These are phyloP conservation scores for Sphenostylis stenocarpa DNA, from an alignment of 306 rosid genomes.

Conservation along the genomic window DNA sequence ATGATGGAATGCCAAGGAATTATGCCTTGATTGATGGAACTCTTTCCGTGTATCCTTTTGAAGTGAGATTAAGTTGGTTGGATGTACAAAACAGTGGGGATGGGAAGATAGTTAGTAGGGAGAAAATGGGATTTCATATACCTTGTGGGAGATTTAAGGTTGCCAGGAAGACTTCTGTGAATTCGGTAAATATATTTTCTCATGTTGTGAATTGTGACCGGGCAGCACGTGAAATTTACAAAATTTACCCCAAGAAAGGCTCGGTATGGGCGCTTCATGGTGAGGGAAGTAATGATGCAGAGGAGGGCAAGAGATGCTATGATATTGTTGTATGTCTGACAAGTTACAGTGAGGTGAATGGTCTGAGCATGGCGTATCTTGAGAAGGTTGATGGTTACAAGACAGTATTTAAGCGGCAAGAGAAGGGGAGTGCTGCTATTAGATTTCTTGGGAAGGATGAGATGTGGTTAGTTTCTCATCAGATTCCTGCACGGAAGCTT, in stretches of 20 bases:
- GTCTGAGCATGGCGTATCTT: conserved; percentile 84
- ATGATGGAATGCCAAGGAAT: conserved; percentile 85
- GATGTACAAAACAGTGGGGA: conserved; percentile 61
- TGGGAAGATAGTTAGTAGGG: conserved; percentile 45
- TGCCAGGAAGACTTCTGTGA: conserved; percentile 45
- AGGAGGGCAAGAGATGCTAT: conserved; percentile 46
- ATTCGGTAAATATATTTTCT: conserved; percentile 73
- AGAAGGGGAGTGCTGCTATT: conserved; percentile 69
- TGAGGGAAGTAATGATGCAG: conserved; percentile 41
- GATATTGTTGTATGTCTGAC: conserved; percentile 74
- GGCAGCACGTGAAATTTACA: conserved; percentile 62
- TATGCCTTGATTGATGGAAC: conserved; percentile 79
- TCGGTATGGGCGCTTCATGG: conserved; percentile 87
- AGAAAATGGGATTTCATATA: conserved; percentile 57
- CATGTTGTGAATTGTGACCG: conserved; percentile 74
- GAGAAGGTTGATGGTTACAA: conserved; percentile 87
- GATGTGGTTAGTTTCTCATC: conserved; percentile 68
- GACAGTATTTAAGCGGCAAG: conserved; percentile 79
- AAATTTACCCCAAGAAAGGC: conserved; percentile 86
- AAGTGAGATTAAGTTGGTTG: conserved; percentile 82
- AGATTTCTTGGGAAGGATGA: conserved; percentile 59
- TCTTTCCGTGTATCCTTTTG: conserved; percentile 63
- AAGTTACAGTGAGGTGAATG: conserved; percentile 65
- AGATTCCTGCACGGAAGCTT: conserved; percentile 80
- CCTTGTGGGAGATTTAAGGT: conserved; percentile 87